These are phyloP conservation scores for Phylloporus scabripes DNA, from an alignment of 768 basidiomycete genomes.

Conservation along the genomic window DNA sequence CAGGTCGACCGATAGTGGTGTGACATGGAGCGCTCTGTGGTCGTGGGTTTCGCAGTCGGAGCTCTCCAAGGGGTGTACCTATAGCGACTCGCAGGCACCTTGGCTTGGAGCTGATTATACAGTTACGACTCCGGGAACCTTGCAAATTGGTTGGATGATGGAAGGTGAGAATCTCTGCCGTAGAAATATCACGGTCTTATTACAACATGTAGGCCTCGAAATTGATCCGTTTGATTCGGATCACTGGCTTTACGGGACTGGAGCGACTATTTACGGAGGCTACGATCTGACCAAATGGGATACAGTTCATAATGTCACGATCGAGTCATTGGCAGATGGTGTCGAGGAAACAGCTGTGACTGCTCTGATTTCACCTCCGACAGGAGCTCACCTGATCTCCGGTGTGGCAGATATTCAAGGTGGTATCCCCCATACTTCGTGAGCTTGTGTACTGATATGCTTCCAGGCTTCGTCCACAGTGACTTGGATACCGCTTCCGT, in stretches of 20 bases:
- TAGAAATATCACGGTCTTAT: background rate
- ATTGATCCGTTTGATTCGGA: constrained; percentile 67
- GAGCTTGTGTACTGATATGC: background rate
- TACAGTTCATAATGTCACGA: constrained; percentile 48
- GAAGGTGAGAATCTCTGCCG: constrained; percentile 35
- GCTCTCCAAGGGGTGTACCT: constrained; percentile 44
- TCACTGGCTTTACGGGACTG: constrained; percentile 70
- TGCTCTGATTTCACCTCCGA: constrained; percentile 55
- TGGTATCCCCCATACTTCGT: background rate
- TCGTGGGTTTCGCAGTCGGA: constrained; percentile 44
- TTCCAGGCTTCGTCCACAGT: constrained; percentile 9
- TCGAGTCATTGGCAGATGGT: constrained; percentile 57
- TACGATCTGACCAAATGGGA: constrained; percentile 57
- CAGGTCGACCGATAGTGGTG: constrained; percentile 53
- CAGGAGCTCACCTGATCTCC: constrained; percentile 52
- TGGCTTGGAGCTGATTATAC: constrained; percentile 52
- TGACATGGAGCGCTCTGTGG: constrained; percentile 58
- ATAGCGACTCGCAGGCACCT: constrained; percentile 50
- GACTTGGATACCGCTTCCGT: constrained; percentile 1
- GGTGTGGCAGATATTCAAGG: constrained; percentile 44
- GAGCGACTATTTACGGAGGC: constrained; percentile 57
- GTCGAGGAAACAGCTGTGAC: constrained; percentile 59
- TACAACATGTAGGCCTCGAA: constrained; percentile 34
- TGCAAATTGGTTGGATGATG: constrained; percentile 71
- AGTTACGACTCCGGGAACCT: constrained; percentile 37